Conservation (phyloP, 129 eudicot genomes). For the Erigeron canadensis region DNA sequence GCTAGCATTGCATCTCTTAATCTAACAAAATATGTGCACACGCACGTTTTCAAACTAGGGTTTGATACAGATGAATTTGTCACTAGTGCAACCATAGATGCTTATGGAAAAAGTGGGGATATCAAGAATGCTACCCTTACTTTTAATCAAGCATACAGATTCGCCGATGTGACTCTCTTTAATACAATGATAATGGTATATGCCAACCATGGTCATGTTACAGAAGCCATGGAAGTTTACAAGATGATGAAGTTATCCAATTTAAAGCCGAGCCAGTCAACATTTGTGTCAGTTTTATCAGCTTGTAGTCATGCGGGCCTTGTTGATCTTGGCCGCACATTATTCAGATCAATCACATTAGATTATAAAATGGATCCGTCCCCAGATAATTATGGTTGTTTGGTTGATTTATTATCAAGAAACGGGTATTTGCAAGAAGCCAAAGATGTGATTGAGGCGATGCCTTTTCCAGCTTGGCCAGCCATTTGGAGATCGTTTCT, state of each 20-base stretch:
- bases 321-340: slow-evolving; percentile 39
- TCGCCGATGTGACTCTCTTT: slow-evolving; percentile 36
- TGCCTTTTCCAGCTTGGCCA: slow-evolving; percentile 43
- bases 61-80: slow-evolving; percentile 27
- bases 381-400: slow-evolving; percentile 40
- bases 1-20: slow-evolving; percentile 32
- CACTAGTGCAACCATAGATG: slow-evolving; percentile 41
- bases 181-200: slow-evolving; percentile 45
- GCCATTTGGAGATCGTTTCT: slow-evolving; percentile 50
- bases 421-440: slow-evolving; percentile 43
- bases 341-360: slow-evolving; percentile 37
- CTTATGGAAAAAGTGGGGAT: slow-evolving; percentile 46
- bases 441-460: slow-evolving; percentile 20
- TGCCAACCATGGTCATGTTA: slow-evolving; percentile 37
- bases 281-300: slow-evolving; percentile 42
- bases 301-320: slow-evolving; percentile 44
- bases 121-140: slow-evolving; percentile 25
- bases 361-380: slow-evolving; percentile 41
- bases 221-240: slow-evolving; percentile 40
- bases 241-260: slow-evolving; percentile 32
- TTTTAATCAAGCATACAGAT: slow-evolving; percentile 25
- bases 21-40: slow-evolving; percentile 36
- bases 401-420: slow-evolving; percentile 48
- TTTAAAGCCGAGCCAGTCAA: slow-evolving; percentile 44
- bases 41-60: slow-evolving; percentile 20